A percentile compares a stretch with the other conserved stretches of the same genome.
Conservation (phyloP, 768 basidiomycete species). For the Tremella mesenterica region DNA sequence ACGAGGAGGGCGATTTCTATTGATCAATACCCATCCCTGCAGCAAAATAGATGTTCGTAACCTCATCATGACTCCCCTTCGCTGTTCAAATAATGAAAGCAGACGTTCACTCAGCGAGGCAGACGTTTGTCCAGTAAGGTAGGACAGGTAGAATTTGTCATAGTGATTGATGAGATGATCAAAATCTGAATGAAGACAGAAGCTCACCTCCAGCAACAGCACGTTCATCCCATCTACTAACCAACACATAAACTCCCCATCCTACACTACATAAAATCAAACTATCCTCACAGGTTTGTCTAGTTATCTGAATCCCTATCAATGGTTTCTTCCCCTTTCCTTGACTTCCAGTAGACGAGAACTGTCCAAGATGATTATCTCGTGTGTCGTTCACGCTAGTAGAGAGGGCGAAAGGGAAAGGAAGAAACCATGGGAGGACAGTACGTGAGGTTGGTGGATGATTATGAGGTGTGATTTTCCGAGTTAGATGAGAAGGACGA, state of each 20-base stretch:
- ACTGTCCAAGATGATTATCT: slow-evolving; percentile 1
- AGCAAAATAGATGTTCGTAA: no score
- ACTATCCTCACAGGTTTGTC: slow-evolving; percentile 28
- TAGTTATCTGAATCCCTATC: slow-evolving; percentile 14
- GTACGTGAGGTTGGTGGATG: background rate
- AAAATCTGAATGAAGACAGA: background rate
- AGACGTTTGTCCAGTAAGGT: no score
- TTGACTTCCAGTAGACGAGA: slow-evolving; percentile 3
- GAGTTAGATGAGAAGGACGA: background rate
- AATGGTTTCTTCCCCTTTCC: slow-evolving; percentile 2
- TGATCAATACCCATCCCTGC: background rate
- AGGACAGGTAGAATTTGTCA: no score
- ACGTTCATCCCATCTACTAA: slow-evolving; percentile 21
- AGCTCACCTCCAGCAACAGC: slow-evolving; percentile 35
- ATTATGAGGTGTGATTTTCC: background rate
- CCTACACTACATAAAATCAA: slow-evolving; percentile 23
- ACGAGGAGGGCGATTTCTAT: slow-evolving; percentile 28
- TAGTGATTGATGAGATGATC: no score
- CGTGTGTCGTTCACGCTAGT: background rate
- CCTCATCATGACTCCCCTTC: no score
- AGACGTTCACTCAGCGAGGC: no score
- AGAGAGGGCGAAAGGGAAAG: background rate
- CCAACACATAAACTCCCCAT: slow-evolving; percentile 23
- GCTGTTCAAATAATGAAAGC: no score
- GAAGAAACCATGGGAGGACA: background rate